These are phyloP conservation scores for Globisporangium viniferum DNA, from an alignment of 352 stramenopile species.

Conservation along the genomic window DNA sequence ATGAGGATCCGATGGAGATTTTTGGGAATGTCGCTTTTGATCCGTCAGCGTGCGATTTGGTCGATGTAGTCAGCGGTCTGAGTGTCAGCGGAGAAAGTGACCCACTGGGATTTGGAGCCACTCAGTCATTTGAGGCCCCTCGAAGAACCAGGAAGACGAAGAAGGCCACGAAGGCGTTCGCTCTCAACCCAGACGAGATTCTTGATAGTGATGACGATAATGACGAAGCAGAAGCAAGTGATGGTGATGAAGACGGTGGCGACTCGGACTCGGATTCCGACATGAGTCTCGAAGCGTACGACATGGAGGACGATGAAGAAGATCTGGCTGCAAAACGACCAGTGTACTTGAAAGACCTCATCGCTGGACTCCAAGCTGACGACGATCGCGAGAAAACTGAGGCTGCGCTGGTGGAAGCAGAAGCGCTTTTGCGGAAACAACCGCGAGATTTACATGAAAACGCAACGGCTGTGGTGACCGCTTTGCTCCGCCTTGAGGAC, in stretches of 20 bases:
- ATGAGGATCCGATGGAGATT: conserved; percentile 35
- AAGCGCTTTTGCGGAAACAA: conserved; percentile 44
- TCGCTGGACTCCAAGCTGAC: conserved; percentile 46
- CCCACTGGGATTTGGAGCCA: neutral
- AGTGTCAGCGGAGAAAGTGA: conserved; percentile 2
- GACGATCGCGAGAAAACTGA: conserved; percentile 61
- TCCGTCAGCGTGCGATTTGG: conserved; percentile 7
- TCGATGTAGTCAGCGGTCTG: conserved; percentile 13
- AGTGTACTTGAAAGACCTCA: conserved; percentile 71
- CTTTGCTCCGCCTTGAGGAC: conserved; percentile 66
- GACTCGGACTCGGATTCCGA: conserved; percentile 56
- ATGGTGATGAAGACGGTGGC: conserved; percentile 19
- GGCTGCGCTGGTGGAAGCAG: conserved; percentile 47
- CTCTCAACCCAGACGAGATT: conserved; percentile 58
- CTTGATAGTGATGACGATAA: conserved; percentile 49
- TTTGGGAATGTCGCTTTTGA: conserved; percentile 34
- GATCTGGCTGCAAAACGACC: conserved; percentile 56
- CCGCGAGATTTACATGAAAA: conserved; percentile 67
- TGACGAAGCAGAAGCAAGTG: conserved; percentile 14
- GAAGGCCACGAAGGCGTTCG: conserved; percentile 16
- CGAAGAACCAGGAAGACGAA: conserved; percentile 9
- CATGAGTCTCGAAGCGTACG: conserved; percentile 62
- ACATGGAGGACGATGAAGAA: conserved; percentile 66
- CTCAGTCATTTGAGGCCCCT: neutral
- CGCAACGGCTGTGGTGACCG: conserved; percentile 43